Percentiles rank a stretch among this genome's conserved stretches.
Conservation (phyloP, 805 yeast species). For the Peterozyma xylosa region DNA sequence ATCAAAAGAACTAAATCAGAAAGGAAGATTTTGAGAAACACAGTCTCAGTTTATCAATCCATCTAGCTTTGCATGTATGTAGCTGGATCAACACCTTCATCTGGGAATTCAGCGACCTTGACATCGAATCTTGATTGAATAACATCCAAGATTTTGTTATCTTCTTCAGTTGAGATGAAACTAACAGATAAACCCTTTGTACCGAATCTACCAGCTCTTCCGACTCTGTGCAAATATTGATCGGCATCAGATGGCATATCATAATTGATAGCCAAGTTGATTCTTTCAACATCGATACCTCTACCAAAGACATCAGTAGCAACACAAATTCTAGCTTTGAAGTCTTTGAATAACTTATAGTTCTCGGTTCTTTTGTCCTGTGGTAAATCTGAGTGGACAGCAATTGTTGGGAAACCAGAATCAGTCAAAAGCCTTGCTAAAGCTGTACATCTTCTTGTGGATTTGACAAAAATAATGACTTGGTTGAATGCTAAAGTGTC, state of each 20-base stretch:
- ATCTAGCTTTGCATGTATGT: slow-evolving; percentile 90
- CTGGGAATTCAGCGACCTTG: slow-evolving; percentile 91
- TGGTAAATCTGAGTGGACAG: slow-evolving; percentile 90
- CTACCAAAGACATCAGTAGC: slow-evolving; percentile 98
- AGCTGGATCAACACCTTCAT: slow-evolving; percentile 95
- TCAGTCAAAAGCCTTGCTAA: slow-evolving; percentile 83
- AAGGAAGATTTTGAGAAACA: not conserved
- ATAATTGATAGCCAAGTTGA: slow-evolving; percentile 94
- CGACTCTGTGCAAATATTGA: slow-evolving; percentile 97
- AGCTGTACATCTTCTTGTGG: slow-evolving; percentile 87
- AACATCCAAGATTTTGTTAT: slow-evolving; percentile 81
- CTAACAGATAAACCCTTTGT: slow-evolving; percentile 97
- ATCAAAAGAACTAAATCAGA: not conserved
- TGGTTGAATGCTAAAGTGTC: slow-evolving; percentile 96
- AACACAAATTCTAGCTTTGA: slow-evolving; percentile 97
- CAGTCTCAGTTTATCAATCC: not conserved
- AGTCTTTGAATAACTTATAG: slow-evolving; percentile 93
- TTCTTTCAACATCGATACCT: slow-evolving; percentile 99
- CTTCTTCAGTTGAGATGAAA: slow-evolving; percentile 78
- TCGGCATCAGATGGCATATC: slow-evolving; percentile 96
- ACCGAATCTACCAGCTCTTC: slow-evolving; percentile 99
- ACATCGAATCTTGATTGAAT: slow-evolving; percentile 98
- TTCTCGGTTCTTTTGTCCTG: slow-evolving; percentile 98
- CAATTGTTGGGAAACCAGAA: slow-evolving; percentile 94
- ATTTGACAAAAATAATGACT: slow-evolving; percentile 92